These are phyloP conservation scores for Malassezia restricta DNA, from an alignment of 1,284 basidiomycete species.

Conservation along the genomic window DNA sequence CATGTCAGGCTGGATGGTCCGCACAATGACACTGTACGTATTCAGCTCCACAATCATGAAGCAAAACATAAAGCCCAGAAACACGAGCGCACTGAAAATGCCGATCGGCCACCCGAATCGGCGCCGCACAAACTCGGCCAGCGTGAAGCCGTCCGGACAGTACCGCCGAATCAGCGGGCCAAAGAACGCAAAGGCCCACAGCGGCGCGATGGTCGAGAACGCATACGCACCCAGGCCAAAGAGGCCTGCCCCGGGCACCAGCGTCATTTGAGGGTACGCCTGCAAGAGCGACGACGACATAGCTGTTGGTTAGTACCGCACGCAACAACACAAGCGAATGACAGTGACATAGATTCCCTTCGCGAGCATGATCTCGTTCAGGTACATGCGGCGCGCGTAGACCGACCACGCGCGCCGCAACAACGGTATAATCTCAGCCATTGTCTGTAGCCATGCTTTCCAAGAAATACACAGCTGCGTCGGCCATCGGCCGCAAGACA, in stretches of 20 bases:
- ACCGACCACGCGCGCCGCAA: background rate
- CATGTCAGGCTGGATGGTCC: constrained; percentile 26
- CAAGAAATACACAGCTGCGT: background rate
- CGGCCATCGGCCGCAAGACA: background rate
- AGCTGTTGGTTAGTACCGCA: constrained; percentile 24
- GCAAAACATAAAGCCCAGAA: constrained; percentile 45
- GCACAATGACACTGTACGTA: constrained; percentile 39
- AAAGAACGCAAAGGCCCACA: constrained; percentile 44
- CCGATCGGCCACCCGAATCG: constrained; percentile 44
- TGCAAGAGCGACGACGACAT: constrained; percentile 45
- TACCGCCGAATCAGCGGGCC: constrained; percentile 39
- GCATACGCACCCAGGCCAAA: constrained; percentile 40
- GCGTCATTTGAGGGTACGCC: constrained; percentile 44
- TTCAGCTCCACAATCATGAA: constrained; percentile 46
- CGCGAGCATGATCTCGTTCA: constrained; percentile 47
- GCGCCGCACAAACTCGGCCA: constrained; percentile 41
- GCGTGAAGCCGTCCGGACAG: constrained; percentile 45
- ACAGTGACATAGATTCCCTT: constrained; percentile 40
- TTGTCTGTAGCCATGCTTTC: background rate
- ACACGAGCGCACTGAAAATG: constrained; percentile 35
- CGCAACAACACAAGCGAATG: constrained; percentile 5
- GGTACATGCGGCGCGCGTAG: constrained; percentile 21
- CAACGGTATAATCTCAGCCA: constrained; percentile 27
- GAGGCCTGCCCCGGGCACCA: constrained; percentile 41
- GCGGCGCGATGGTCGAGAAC: constrained; percentile 38